phyloP scores from a whole-genome alignment of 345 rosid genomes.

The Diplotaxis tenuifolia region DNA sequence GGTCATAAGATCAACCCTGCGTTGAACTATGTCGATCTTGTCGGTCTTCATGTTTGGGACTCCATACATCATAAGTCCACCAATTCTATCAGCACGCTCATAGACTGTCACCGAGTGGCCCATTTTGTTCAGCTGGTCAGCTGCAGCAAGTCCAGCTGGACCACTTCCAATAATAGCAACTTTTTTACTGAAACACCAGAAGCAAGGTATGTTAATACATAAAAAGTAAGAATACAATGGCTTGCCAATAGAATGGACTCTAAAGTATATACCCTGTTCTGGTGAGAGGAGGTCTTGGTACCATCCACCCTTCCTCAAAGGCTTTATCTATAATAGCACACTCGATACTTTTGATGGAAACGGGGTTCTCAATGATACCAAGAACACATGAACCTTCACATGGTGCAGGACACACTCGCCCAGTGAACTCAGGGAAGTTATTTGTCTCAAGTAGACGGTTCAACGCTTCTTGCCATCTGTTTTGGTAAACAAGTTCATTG shows the following conservation, averaged over 20 bases:
- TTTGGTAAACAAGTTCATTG: conserved; percentile 94
- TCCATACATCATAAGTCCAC: conserved; percentile 99
- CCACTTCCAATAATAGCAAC: conserved; percentile 94
- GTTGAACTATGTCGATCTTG: conserved; percentile 85
- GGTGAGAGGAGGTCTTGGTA: conserved; percentile 77
- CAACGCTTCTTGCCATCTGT: conserved; percentile 98
- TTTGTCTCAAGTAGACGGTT: conserved; percentile 94
- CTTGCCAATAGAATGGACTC: neutral
- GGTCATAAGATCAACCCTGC: conserved; percentile 92
- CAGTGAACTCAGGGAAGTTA: conserved; percentile 98
- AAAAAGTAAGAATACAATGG: neutral
- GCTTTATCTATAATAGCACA: conserved; percentile 93
- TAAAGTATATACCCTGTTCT: conserved; percentile 75
- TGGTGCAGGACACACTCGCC: conserved; percentile 99
- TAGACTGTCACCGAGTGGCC: conserved; percentile 93
- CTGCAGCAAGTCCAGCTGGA: conserved; percentile 97
- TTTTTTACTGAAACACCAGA: conserved; percentile 55
- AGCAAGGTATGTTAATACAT: conserved; percentile 3
- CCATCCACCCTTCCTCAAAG: conserved; percentile 99
- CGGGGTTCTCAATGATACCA: conserved; percentile 99
- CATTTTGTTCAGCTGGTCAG: conserved; percentile 93
- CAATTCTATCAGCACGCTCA: conserved; percentile 96
- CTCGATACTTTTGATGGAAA: conserved; percentile 90
- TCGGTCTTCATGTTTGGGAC: conserved; percentile 99
- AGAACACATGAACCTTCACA: conserved; percentile 99